Base-by-base conservation (phyloP, 1,139 yeast species). In the Yamadazyma oceani region DNA sequence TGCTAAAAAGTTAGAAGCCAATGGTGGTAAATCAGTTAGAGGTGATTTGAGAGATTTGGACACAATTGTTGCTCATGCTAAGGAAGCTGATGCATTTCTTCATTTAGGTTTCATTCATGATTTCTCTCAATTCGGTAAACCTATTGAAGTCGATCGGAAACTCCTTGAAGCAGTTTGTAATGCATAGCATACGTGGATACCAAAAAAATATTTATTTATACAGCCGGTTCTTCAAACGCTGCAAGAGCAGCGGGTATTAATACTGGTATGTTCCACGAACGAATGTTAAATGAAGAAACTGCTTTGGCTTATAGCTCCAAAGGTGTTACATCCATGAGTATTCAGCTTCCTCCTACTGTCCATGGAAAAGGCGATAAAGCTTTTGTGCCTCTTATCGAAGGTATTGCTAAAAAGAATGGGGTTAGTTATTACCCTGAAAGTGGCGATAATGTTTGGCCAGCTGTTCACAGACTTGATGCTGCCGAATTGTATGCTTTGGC, bases 41-140 rank as follows among this genome's bases (percentile, higher is more conserved):
- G 70, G 70, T 8, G 46, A 39, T 9, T 38, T 65, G 3, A 38
- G 35, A 10, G 57, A 55, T 28, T 26, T 50, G 2, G 64, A 62
- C 3, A 21, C 47, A 2, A 45, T 66, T 10, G 45, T 38, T 15
- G 42, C 51, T 33, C 58, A 46, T 11, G 60, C 64, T 11, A 32
- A 39, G 6, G 48, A 49, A 26, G 33, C 56, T n/a, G 69, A 64
- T 39, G 71, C 57, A 11, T 55, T 55, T 3, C 31, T 64, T 13
- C 70, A 66, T 39, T 41, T 61, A 26, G 73, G 58, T 1, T 63
- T 54, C 42, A 43, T 47, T 16, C 63, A 56, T 41, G 62, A 57
- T 29, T 54, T 57, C 36, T 34, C 35, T 12, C 4, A 26, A 3
- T 41, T 36, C 30, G 45, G 34, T 3, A 33, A 44, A 19, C 14